Conservation (phyloP, 176 grass and related monocot genomes). For the Thalia dealbata region DNA sequence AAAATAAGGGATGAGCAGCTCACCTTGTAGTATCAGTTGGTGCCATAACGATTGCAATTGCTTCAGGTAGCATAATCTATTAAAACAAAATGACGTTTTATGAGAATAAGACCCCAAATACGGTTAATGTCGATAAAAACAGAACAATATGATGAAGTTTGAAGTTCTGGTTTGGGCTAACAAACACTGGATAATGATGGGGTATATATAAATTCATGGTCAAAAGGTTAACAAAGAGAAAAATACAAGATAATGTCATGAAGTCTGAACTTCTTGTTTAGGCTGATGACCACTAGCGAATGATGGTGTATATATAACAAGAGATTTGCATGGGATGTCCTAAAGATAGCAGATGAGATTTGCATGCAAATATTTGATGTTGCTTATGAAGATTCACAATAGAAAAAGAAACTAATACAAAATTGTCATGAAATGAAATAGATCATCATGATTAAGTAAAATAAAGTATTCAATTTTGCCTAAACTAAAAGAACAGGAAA, state of each 20-base stretch:
- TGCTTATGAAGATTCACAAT: no score
- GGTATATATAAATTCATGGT: no score
- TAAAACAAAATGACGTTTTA: constrained; percentile 11
- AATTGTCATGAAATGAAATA: background rate
- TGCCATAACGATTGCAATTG: constrained; percentile 99
- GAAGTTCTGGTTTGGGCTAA: background rate
- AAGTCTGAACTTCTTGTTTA: background rate
- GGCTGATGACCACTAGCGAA: background rate
- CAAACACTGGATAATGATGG: background rate
- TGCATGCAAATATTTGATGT: no score
- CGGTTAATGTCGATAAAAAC: constrained; percentile 12
- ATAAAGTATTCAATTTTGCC: background rate
- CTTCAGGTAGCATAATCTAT: constrained; percentile 98
- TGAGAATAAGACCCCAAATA: constrained; percentile 14
- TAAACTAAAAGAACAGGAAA: constrained; percentile 4
- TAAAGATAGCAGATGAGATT: no score
- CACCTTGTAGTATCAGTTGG: constrained; percentile 94
- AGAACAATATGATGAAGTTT: background rate
- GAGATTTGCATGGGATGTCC: no score
- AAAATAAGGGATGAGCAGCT: constrained; percentile 23
- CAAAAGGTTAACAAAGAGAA: background rate
- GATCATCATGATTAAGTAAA: background rate
- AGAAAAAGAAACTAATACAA: no score
- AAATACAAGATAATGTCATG: background rate
- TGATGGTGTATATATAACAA: background rate